Evolutionary conservation across 106 monocot species (phyloP), one percentile per base, ranked within the genome.

Genomic region (Posidonia australis): DNA sequence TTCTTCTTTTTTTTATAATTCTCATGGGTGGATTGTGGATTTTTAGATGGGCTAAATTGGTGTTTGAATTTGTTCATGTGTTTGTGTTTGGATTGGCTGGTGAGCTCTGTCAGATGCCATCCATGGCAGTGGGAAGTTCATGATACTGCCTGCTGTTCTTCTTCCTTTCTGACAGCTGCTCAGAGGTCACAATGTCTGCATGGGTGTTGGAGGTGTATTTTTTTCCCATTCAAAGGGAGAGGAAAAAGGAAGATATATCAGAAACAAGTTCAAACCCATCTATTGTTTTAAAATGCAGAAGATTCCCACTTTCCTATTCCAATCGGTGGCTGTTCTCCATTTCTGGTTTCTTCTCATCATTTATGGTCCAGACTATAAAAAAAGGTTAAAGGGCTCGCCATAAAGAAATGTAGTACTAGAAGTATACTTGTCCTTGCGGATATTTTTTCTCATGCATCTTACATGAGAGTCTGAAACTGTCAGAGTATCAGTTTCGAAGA

Each of bases 101-200:
- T 10, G 10, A 24, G 23, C 21, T 54, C 24, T 54, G 53, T 3
- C 12, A 49, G 13, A n/a, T n/a, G 36, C 36, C 36, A 36, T 7
- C 36, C 36, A 36, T 49, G 48, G 17, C 48, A 49, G 13, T 49
- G n/a, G n/a, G n/a, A n/a, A n/a, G n/a, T n/a, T n/a, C n/a, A 0
- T 28, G 14, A 13, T 24, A 11, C 12, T 57, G 3, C 26, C 14
- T 24, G 11, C 2, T 31, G 1, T 0, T 58, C 26, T 2, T 58
- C 27, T 13, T 27, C 27, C 58, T 57, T 16, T 58, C 58, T 58
- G 58, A 31, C 58, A 58, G 24, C 3, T 58, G 58, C 16, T 43
- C 61, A 43, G 42, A 62, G 36, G 42, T 62, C 61, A 62, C 61
- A 42, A 62, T 43, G n/a, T 62, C 43, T 62, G 32, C 61, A 42